Base-by-base conservation (phyloP, 768 basidiomycete genomes). In the Mycena sanguinolenta region DNA sequence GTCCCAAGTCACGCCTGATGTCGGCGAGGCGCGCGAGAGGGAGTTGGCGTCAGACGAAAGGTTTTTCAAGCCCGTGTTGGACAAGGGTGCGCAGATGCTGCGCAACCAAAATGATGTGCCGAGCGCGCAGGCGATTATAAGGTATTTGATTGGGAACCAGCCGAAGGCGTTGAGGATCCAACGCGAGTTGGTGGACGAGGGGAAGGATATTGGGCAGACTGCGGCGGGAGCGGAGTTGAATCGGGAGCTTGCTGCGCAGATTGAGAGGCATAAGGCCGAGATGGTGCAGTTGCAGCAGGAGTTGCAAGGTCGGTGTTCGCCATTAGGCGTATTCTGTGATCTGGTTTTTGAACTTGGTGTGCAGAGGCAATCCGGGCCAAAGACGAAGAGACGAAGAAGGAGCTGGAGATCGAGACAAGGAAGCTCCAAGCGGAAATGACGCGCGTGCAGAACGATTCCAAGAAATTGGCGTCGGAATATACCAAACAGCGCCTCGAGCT, bases 141-240 rank as follows among this genome's bases (percentile, higher is more conserved):
- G 82, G 6, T 78, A 80, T 36, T 75, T 91, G 67, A 71, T 86
- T 19, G 76, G 79, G 30, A 82, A 78, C 9, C 76, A 78, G 30
- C 84, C 89, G 0, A 72, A 82, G 3, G 79, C 85, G 2, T 79
- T 91, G 4, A 82, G 81, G 27, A 89, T 91, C 58, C 90, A 90
- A 71, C 78, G 81, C 30, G 90, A 91, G 74, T 79, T 90, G 17
- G 86, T 90, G 6, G 84, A 85, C 65, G 79, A 86, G 71, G 80
- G 80, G 36, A 84, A 84, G 58, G 80, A 84, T 49, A 83, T 90
- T 19, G 79, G 84, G 2, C 80, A 90, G 58, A 90, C 90, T 2
- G 78, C 81, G 4, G 90, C 89, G 1, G 89, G 89, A 1, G 81
- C 77, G 21, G 89, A 88, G 73, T 81, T 91, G 23, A 82, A 82